Evolutionary conservation across 2,329 filamentous ascomycete genomes (phyloP).

Genomic region (Gyromitra esculenta): DNA sequence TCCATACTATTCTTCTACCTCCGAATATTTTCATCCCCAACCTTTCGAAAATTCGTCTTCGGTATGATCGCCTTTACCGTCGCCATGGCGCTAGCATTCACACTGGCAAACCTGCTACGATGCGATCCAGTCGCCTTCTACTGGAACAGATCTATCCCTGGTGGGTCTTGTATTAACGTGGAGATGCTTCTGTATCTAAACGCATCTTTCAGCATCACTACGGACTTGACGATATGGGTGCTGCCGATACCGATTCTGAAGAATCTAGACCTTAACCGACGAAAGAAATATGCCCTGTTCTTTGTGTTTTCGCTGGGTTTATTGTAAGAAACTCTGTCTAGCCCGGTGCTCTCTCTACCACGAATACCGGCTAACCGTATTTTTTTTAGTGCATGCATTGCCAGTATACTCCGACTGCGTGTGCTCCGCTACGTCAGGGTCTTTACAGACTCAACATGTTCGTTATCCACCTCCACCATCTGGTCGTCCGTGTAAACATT

Average conservation of each 20-base stretch:
- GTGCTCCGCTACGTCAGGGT: not conserved
- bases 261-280: conserved; percentile 63
- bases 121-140: conserved; percentile 66
- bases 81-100: conserved; percentile 62
- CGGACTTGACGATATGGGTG: conserved; percentile 67
- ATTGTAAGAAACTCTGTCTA: conserved; percentile 59
- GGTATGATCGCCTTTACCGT: conserved; percentile 62
- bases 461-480: not conserved
- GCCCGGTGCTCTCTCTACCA: not conserved
- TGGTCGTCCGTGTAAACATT: not conserved
- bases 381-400: conserved; percentile 45
- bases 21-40: conserved; percentile 60
- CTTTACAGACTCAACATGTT: conserved; percentile 1
- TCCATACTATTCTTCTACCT: conserved; percentile 68
- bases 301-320: conserved; percentile 66
- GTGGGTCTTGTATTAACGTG: conserved; percentile 65
- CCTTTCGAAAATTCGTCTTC: conserved; percentile 62
- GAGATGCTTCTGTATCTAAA: conserved; percentile 66
- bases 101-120: conserved; percentile 64
- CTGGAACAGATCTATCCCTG: conserved; percentile 64
- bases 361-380: not conserved
- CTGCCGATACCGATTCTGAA: conserved; percentile 65
- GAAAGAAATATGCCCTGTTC: conserved; percentile 65
- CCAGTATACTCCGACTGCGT: conserved; percentile 43
- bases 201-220: conserved; percentile 66